These are phyloP conservation scores for Aspergillus vadensis DNA, from an alignment of 2,329 filamentous ascomycete genomes.

Conservation along the genomic window DNA sequence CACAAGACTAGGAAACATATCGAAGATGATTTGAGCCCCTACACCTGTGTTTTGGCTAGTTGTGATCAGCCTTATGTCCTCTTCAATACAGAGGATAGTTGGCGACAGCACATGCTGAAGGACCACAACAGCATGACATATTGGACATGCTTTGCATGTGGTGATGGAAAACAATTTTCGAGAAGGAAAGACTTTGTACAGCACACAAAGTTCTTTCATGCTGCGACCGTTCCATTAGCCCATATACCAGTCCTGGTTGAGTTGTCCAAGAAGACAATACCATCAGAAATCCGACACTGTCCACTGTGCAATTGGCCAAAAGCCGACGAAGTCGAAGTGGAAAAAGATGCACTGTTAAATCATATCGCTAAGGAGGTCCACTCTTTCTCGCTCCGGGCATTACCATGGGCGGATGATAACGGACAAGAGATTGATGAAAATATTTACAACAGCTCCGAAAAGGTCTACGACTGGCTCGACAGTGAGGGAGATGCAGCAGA, in stretches of 20 bases:
- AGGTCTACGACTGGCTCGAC: neutral
- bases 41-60: constrained; percentile 10
- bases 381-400: constrained; percentile 7
- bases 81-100: constrained; percentile 1
- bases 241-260: constrained; percentile 5
- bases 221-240: neutral
- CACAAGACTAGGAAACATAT: constrained; percentile 9
- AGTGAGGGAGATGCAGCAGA: constrained; percentile 1
- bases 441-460: neutral
- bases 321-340: neutral
- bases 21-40: constrained; percentile 6
- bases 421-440: neutral
- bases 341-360: neutral
- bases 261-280: neutral
- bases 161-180: neutral
- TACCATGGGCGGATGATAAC: constrained; percentile 9
- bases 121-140: neutral
- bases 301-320: constrained; percentile 2
- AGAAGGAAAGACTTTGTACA: neutral
- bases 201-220: neutral
- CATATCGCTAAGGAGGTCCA: constrained; percentile 11
- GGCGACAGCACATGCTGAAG: constrained; percentile 7
- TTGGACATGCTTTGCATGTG: constrained; percentile 10
- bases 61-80: constrained; percentile 5
- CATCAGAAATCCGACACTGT: neutral